Percentiles rank a stretch among this genome's conserved stretches.
These are phyloP conservation scores for Wickerhamiella azyma DNA, from an alignment of 805 yeast species.

Conservation along the genomic window DNA sequence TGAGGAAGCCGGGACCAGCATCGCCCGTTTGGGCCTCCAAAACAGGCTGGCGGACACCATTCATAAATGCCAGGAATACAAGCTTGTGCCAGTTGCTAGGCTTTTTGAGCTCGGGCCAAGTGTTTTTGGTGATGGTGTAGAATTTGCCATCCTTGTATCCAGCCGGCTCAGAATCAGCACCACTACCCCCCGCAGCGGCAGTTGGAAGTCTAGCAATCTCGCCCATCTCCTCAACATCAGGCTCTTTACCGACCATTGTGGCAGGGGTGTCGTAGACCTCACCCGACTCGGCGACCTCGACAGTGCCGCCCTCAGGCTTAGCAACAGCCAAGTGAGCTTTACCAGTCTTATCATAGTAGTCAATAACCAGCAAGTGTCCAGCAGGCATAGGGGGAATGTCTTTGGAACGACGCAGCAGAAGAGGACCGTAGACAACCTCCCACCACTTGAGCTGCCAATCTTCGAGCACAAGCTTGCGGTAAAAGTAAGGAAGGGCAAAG, in stretches of 20 bases:
- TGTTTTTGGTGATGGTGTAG: constrained; percentile 11
- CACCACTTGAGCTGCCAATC: constrained; percentile 56
- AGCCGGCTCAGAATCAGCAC: constrained; percentile 10
- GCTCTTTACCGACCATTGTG: not conserved
- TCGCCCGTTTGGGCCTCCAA: constrained; percentile 26
- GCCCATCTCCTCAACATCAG: constrained; percentile 7
- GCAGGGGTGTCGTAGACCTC: not conserved
- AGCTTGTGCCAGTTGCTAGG: constrained; percentile 45
- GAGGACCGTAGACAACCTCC: constrained; percentile 47
- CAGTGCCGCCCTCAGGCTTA: not conserved
- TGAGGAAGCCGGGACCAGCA: constrained; percentile 26
- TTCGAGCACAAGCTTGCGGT: constrained; percentile 42
- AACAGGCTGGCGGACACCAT: constrained; percentile 55
- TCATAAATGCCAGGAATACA: constrained; percentile 35
- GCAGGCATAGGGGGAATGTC: constrained; percentile 55
- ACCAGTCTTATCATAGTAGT: constrained; percentile 36
- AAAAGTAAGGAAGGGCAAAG: constrained; percentile 47
- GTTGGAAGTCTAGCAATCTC: constrained; percentile 5
- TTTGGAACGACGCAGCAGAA: constrained; percentile 38
- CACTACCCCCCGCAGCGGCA: constrained; percentile 10
- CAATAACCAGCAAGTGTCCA: constrained; percentile 41
- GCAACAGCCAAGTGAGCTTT: not conserved
- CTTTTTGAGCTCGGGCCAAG: constrained; percentile 20
- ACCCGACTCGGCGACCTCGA: not conserved
- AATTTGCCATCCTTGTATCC: constrained; percentile 25